These are phyloP conservation scores for Phytophthora fragariaefolia DNA, from an alignment of 352 stramenopile genomes.

Conservation along the genomic window DNA sequence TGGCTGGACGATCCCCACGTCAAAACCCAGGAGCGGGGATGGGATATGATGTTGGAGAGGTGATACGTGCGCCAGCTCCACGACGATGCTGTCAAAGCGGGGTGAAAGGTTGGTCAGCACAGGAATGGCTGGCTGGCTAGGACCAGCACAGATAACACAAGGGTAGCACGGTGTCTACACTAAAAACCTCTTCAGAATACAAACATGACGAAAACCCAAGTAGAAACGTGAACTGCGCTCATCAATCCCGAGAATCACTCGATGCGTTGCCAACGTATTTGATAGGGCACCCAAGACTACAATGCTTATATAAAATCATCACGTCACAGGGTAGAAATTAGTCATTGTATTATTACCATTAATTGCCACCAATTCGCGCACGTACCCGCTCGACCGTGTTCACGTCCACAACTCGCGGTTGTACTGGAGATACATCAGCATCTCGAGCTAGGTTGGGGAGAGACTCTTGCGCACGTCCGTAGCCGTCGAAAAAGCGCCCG, in stretches of 20 bases:
- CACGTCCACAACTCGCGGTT: constrained; percentile 5
- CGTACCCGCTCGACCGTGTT: not conserved
- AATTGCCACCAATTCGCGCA: not conserved
- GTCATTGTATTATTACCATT: constrained; percentile 7
- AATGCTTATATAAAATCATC: not conserved
- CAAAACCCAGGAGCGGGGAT: not conserved
- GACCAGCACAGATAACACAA: too few species aligned
- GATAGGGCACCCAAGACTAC: not conserved
- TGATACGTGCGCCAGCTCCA: too few species aligned
- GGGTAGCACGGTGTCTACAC: too few species aligned
- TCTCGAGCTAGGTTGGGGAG: not conserved
- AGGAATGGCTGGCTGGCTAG: too few species aligned
- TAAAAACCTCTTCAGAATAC: too few species aligned
- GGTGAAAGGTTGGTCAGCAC: too few species aligned
- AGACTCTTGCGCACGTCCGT: constrained; percentile 9
- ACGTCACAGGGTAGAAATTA: not conserved
- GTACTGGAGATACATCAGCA: not conserved
- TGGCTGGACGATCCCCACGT: constrained; percentile 9
- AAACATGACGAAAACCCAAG: too few species aligned
- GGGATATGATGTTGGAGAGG: not conserved
- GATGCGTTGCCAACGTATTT: too few species aligned
- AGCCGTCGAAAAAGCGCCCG: constrained; percentile 21
- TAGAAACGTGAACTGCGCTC: too few species aligned
- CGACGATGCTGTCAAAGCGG: too few species aligned
- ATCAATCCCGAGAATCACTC: too few species aligned